Base-by-base conservation (phyloP, 768 basidiomycete species). In the Agrocybe pediades region DNA sequence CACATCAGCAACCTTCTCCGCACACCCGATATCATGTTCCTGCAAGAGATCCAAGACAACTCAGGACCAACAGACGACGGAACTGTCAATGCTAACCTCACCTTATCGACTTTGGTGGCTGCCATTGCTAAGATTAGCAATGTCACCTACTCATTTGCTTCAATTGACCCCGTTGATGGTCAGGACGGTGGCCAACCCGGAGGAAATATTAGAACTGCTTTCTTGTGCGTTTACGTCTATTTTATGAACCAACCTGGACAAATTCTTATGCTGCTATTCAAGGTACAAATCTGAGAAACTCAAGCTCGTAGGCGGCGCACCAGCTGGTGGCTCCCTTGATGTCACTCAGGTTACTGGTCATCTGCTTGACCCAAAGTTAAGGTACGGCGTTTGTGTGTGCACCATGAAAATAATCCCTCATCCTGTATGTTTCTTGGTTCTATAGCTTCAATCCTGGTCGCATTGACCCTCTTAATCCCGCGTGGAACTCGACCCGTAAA, bases 1-100 rank as follows among this genome's bases (percentile, higher is more conserved):
- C 85, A 86, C 57, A 84, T 86, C 46, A 75, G 70, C 9, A 68
- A 71, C 20, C 68, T 71, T 53, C 74, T 87, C 15, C 66, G 69
- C 16, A 72, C 76, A 0, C 84, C 85, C 1, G 83, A 86, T 60
- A 72, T 87, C 49, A 64, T 87, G 56, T 84, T 85, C 64, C 57
- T 87, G 6, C 84, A 87, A 66, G 85, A 87, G 59, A 80, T 87
- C 16, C 82, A 85, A 59, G 83, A 84, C 64, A 79, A 84, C 64
- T 76, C 74, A 2, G 83, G 83, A 5, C 60, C 75, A 1, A 76
- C 65, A 0, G 65, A 85, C 60, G 76, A 85, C 60, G 85, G 84
- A 17, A 74, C 74, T 4, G 80, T 84, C 41, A 70, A 63, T 46
- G 82, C 81, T 8, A 80, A 82, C 62, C 60, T 79, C 51, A 86